Base-by-base conservation (phyloP, 768 basidiomycete species). In the Dioszegia crocea region DNA sequence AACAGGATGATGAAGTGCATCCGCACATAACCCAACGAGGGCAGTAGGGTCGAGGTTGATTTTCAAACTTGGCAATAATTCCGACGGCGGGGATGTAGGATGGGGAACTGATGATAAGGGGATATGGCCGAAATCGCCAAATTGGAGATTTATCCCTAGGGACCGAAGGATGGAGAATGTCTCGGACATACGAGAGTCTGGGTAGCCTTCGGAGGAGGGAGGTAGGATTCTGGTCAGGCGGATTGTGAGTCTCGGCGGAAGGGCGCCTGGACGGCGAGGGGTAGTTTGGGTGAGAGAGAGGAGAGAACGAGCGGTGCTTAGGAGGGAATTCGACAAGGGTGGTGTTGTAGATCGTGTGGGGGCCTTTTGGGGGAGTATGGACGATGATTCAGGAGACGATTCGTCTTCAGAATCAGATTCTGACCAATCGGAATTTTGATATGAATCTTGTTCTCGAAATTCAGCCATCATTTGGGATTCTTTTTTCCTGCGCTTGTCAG, bases 1-100 rank as follows among this genome's bases (percentile, higher is more conserved):
- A 0, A 90, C 79, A 0, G 82, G 79, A 0, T 86, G 80, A 75
- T 92, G 90, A 0, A 88, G 85, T 44, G 89, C 83, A 63, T 90
- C 89, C 1, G 88, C 88, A 38, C 88, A 82, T 23, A 92, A 81
- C 0, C 91, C 90, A 60, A 94, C 87, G 48, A 93, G 82, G 0
- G 87, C 81, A 0, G 89, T 91, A 17, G 92, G 81, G 71, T 94
- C 91, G 43, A 92, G 81, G 66, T 91, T 91, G 76, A 94, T 80
- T 53, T 80, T 78, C 6, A 70, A 64, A 0, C 87, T 88, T 0
- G 88, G 87, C n/a, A 50, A 72, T 26, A 53, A 3, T 27, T 38
- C 29, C 40, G 1, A 3, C 24, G 21, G 41, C 21, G 50, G 27
- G 10, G 23, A 29, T 27, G 50, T 8, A 27, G 61, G 56, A 31